Evolutionary conservation across 106 monocot species (phyloP).

Genomic region (Platanthera guangdongensis): DNA sequence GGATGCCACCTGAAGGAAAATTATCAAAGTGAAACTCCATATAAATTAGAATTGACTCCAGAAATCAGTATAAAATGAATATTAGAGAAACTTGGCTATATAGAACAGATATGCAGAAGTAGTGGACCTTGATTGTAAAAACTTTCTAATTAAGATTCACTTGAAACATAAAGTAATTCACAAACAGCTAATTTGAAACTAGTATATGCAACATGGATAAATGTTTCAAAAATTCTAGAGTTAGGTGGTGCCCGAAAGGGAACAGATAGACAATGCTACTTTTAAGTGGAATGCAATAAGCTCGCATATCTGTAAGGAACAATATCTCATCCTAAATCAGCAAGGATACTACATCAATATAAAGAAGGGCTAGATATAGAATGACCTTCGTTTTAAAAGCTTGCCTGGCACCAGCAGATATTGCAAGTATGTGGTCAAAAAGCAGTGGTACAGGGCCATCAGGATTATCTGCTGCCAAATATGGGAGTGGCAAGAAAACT

Average conservation of each 20-base stretch:
- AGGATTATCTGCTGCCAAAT: slow-evolving; percentile 69
- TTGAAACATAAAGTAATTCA: background rate
- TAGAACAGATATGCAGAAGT: background rate
- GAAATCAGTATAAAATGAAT: background rate
- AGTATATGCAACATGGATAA: background rate
- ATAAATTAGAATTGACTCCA: background rate
- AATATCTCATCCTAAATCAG: background rate
- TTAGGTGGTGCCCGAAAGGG: background rate
- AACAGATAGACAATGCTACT: background rate
- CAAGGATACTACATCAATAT: background rate
- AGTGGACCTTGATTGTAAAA: background rate
- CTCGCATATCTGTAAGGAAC: background rate
- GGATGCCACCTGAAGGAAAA: slow-evolving; percentile 72
- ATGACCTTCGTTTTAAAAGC: slow-evolving; percentile 90
- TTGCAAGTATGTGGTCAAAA: slow-evolving; percentile 98
- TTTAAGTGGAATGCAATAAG: background rate
- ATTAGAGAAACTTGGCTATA: background rate
- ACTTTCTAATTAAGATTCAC: background rate
- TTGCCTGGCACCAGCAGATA: slow-evolving; percentile 92
- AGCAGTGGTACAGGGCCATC: slow-evolving; percentile 94
- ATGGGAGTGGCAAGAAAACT: slow-evolving; percentile 91
- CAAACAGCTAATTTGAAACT: background rate
- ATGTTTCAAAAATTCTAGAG: background rate
- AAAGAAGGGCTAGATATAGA: slow-evolving; percentile 23
- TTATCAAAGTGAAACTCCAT: background rate